Conservation (phyloP, 2,329 filamentous ascomycete genomes). For the Akanthomyces muscarius region DNA sequence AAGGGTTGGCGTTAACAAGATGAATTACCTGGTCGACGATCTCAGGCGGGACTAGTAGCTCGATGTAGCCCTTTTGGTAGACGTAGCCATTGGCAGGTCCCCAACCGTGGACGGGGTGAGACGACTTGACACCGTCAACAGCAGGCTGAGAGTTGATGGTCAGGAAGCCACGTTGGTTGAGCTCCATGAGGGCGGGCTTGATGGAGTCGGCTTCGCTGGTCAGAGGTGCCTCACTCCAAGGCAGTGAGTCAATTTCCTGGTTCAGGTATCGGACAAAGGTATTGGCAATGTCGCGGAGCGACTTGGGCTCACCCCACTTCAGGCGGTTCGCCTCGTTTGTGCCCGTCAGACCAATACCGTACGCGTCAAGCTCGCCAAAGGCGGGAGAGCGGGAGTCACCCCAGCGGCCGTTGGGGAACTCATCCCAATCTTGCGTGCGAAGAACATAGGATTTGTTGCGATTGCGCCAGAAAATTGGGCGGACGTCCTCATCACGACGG, state of each 20-base stretch:
- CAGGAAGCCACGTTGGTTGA: constrained; percentile 83
- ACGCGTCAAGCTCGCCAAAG: constrained; percentile 91
- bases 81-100: constrained; percentile 93
- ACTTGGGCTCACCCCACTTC: constrained; percentile 84
- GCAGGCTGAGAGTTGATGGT: constrained; percentile 98
- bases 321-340: constrained; percentile 95
- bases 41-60: constrained; percentile 79
- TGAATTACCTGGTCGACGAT: constrained; percentile 72
- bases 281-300: constrained; percentile 72
- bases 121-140: constrained; percentile 85
- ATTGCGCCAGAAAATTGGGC: constrained; percentile 98
- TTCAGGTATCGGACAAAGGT: constrained; percentile 84
- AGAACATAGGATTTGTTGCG: constrained; percentile 92
- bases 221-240: constrained; percentile 91
- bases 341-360: constrained; percentile 88
- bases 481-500: constrained; percentile 87
- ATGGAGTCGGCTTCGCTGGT: constrained; percentile 78
- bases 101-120: constrained; percentile 86
- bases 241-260: constrained; percentile 74
- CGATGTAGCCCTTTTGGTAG: constrained; percentile 96
- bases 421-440: constrained; percentile 97
- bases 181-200: constrained; percentile 67
- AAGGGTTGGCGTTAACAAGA: constrained; percentile 71
- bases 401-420: constrained; percentile 98
- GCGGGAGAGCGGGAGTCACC: constrained; percentile 94